These are phyloP conservation scores for Penicillium robsamsonii DNA, from an alignment of 495 filamentous ascomycete genomes.

Conservation along the genomic window DNA sequence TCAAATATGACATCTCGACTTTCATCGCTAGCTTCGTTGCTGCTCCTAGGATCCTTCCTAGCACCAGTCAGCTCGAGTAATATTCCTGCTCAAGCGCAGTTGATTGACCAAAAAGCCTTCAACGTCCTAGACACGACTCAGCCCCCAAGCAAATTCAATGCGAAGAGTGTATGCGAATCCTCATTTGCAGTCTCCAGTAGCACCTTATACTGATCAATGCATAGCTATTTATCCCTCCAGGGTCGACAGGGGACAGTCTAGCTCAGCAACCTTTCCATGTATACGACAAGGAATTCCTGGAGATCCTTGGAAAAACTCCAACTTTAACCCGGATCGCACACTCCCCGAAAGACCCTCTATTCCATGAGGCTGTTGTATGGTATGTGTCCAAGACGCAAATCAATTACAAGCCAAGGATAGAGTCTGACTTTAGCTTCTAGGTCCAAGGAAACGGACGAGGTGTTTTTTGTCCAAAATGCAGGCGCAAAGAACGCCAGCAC, in stretches of 20 bases:
- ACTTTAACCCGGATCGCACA: slow-evolving; percentile 23
- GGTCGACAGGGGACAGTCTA: slow-evolving; percentile 26
- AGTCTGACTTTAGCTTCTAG: slow-evolving; percentile 11
- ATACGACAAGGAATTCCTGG: slow-evolving; percentile 24
- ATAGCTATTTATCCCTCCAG: slow-evolving; percentile 24
- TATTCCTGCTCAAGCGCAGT: slow-evolving; percentile 21
- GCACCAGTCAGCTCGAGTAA: slow-evolving; percentile 1
- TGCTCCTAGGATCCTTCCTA: slow-evolving; percentile 1
- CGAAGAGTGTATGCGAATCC: slow-evolving; percentile 16
- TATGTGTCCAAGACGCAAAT: slow-evolving; percentile 19
- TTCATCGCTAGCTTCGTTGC: neutral
- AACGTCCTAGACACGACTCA: slow-evolving; percentile 21
- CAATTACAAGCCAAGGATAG: neutral
- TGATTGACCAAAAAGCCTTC: slow-evolving; percentile 21
- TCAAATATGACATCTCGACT: neutral
- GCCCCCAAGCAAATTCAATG: slow-evolving; percentile 20
- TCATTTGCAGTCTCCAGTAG: neutral
- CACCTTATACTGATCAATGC: neutral
- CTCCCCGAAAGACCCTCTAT: slow-evolving; percentile 39
- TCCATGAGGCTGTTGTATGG: slow-evolving; percentile 54
- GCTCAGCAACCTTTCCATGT: slow-evolving; percentile 27
- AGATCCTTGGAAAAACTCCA: slow-evolving; percentile 17
- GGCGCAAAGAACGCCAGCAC: slow-evolving; percentile 45
- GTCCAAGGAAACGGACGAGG: slow-evolving; percentile 45
- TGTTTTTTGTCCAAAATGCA: slow-evolving; percentile 54